A percentile compares a stretch with the other conserved stretches of the same genome.
phyloP scores from a whole-genome alignment of 2,329 filamentous ascomycete species.

The Davidsoniella australis region DNA sequence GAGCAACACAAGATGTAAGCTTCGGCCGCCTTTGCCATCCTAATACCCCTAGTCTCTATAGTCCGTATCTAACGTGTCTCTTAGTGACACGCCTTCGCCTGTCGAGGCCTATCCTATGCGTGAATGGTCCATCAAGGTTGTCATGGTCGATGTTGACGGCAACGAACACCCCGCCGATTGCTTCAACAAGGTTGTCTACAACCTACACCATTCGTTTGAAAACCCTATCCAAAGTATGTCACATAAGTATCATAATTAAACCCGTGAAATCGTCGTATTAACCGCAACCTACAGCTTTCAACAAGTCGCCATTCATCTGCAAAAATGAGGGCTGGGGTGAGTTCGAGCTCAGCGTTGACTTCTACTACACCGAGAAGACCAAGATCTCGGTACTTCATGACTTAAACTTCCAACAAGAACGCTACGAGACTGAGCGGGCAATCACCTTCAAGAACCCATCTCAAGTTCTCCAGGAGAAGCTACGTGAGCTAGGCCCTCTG shows the following conservation, averaged over 20 bases:
- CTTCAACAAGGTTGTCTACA: slow-evolving; percentile 87
- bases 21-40: not conserved
- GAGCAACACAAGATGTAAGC: slow-evolving; percentile 79
- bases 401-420: slow-evolving; percentile 69
- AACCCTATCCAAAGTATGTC: slow-evolving; percentile 68
- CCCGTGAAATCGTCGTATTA: slow-evolving; percentile 12
- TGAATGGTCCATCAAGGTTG: slow-evolving; percentile 77
- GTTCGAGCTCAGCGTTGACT: slow-evolving; percentile 82
- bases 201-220: slow-evolving; percentile 84
- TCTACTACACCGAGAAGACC: slow-evolving; percentile 72
- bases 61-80: not conserved
- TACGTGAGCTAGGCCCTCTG: slow-evolving; percentile 76
- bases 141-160: slow-evolving; percentile 68
- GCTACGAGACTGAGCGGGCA: slow-evolving; percentile 68
- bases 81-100: slow-evolving; percentile 61
- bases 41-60: not conserved
- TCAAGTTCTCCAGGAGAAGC: slow-evolving; percentile 57
- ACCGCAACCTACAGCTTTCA: slow-evolving; percentile 43
- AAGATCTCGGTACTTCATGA: slow-evolving; percentile 73
- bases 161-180: slow-evolving; percentile 67
- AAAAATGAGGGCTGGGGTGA: slow-evolving; percentile 95
- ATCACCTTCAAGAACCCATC: slow-evolving; percentile 89
- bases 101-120: slow-evolving; percentile 85
- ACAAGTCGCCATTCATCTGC: slow-evolving; percentile 73
- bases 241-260: not conserved